Evolutionary conservation across 1,284 basidiomycete genomes (phyloP), one percentile per base, ranked within the genome.

Genomic region (Pisolithus thermaeus): DNA sequence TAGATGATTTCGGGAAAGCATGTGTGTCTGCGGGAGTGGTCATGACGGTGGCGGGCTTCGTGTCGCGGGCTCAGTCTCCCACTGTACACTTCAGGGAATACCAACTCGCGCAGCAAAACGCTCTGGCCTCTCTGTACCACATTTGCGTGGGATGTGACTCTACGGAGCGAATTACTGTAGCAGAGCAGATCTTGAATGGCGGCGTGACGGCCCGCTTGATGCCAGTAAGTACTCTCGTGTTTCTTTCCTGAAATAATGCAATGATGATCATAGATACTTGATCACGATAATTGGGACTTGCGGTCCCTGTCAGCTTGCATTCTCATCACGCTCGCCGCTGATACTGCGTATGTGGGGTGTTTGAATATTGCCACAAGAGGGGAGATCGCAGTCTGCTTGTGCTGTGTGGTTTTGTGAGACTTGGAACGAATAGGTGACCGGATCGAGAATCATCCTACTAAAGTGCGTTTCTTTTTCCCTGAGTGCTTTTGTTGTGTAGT

Each of bases 11-110:
- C 36, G 56, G 49, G 25, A 49, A 54, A 23, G 57, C 58, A 42
- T 60, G 58, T n/a, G 42, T 61, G 25, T 43, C 56, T 7, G 47
- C 58, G 11, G 65, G 65, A 4, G 59, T 67, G 37, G 59, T 62
- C 12, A 59, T 58, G 35, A 55, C 59, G 4, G 53, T 66, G 51
- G 44, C 64, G 3, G 48, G 18, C 8, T 22, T 54, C 14, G 32
- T 41, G 9, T 47, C 44, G 0, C 53, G 44, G 12, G 37, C 45
- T 27, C 27, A 36, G 7, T 49, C 54, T 25, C 18, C 54, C 18
- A 37, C 40, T 23, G 39, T 36, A 39, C 32, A 47, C 14, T 40
- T 39, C 5, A 51, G 55, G 25, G 55, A 56, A 16, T 40, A 46
- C 37, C 52, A 47, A 8, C 56, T 62, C 1, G 51, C 63, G 5